These are phyloP conservation scores for Zygoascus flipseniorum DNA, from an alignment of 805 yeast genomes.

Conservation along the genomic window DNA sequence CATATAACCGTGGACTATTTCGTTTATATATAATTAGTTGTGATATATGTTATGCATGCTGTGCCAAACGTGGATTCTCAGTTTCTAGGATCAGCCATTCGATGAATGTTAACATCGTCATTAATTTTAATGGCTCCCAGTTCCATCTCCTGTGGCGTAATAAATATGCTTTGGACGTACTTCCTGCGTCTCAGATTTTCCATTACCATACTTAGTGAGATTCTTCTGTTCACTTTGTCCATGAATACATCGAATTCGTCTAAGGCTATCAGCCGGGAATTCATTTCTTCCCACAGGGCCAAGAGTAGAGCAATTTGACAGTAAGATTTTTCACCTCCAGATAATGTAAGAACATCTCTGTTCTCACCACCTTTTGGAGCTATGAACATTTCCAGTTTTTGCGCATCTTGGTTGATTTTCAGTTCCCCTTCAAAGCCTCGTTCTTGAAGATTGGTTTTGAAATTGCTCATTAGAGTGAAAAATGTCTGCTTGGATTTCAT, in stretches of 20 bases:
- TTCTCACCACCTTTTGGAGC: slow-evolving; percentile 37
- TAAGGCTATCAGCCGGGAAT: slow-evolving; percentile 75
- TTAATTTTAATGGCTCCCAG: slow-evolving; percentile 43
- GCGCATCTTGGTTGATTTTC: slow-evolving; percentile 43
- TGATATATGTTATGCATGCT: not conserved
- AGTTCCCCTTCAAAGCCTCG: slow-evolving; percentile 72
- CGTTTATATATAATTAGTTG: not conserved
- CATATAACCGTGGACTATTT: not conserved
- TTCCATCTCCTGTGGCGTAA: slow-evolving; percentile 87
- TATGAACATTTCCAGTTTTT: slow-evolving; percentile 21
- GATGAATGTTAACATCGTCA: slow-evolving; percentile 37
- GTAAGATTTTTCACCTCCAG: slow-evolving; percentile 96
- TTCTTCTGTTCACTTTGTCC: slow-evolving; percentile 85
- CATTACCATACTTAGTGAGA: slow-evolving; percentile 67
- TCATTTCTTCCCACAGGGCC: slow-evolving; percentile 91
- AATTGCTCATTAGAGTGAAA: slow-evolving; percentile 7
- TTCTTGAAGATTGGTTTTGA: slow-evolving; percentile 31
- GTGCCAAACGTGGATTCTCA: slow-evolving; percentile 1
- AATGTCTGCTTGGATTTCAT: not conserved
- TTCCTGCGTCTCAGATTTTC: slow-evolving; percentile 55
- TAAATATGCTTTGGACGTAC: slow-evolving; percentile 65
- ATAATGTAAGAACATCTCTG: slow-evolving; percentile 70
- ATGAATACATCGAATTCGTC: slow-evolving; percentile 96
- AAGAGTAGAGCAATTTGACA: slow-evolving; percentile 81
- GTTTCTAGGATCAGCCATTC: slow-evolving; percentile 27